Evolutionary conservation across 2,329 filamentous ascomycete species (phyloP).

Genomic region (Fusarium sp.): DNA sequence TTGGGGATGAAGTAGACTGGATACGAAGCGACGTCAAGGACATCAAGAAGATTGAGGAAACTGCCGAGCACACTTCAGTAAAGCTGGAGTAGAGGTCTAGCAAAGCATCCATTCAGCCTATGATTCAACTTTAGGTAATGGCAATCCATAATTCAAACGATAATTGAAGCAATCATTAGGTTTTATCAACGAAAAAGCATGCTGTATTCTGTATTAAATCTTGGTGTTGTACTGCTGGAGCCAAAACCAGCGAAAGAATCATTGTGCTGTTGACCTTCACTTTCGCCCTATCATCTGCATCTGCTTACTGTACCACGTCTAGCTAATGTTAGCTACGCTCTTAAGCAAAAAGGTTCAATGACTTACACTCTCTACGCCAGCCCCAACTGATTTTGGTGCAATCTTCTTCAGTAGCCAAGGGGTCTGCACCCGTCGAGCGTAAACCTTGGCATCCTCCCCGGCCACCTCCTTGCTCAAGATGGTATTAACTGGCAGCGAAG

Average conservation of each 20-base stretch:
- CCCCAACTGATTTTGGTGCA: constrained; percentile 33
- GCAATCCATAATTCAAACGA: no score
- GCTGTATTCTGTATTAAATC: no score
- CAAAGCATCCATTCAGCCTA: no score
- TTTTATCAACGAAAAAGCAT: no score
- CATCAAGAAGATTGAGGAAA: not conserved
- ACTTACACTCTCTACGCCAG: constrained; percentile 42
- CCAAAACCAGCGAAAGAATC: no score
- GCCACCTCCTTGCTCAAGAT: constrained; percentile 37
- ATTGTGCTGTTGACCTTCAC: not conserved
- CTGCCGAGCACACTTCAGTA: not conserved
- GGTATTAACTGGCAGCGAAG: constrained; percentile 53
- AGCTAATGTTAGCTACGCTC: not conserved
- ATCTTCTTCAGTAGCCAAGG: constrained; percentile 39
- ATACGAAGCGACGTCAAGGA: not conserved
- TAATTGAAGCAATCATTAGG: no score
- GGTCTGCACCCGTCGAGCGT: constrained; percentile 16
- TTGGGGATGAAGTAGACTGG: not conserved
- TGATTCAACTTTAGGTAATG: no score
- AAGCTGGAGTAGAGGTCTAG: not conserved
- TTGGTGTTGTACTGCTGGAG: no score
- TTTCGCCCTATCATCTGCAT: constrained; percentile 25
- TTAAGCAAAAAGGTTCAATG: rapidly evolving
- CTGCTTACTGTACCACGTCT: constrained; percentile 38
- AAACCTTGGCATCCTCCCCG: constrained; percentile 31